phyloP scores from a whole-genome alignment of 768 basidiomycete species.

The Tricholoma furcatifolium region DNA sequence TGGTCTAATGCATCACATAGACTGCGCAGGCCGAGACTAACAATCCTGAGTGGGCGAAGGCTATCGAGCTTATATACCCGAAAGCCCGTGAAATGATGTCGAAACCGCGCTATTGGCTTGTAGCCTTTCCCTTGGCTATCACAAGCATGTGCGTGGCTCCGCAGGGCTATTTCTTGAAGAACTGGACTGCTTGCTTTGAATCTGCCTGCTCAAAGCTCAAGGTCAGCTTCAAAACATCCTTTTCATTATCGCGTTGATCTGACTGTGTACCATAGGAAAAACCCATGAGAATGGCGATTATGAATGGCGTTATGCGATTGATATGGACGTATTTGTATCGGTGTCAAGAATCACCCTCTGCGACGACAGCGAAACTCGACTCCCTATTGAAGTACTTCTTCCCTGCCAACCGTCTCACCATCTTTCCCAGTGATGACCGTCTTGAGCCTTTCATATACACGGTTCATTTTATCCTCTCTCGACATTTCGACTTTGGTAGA shows the following conservation, averaged over 20 bases:
- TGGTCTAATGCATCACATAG: constrained; percentile 33
- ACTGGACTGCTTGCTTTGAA: constrained; percentile 80
- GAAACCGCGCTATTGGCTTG: constrained; percentile 88
- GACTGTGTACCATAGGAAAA: constrained; percentile 63
- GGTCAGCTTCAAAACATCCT: constrained; percentile 37
- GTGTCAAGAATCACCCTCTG: constrained; percentile 81
- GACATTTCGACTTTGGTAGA: constrained; percentile 82
- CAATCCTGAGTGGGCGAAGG: constrained; percentile 92
- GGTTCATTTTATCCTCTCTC: constrained; percentile 78
- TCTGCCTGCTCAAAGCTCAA: constrained; percentile 74
- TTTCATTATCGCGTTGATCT: not conserved
- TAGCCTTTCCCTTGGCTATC: constrained; percentile 82
- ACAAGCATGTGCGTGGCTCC: constrained; percentile 87
- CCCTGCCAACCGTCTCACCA: constrained; percentile 59
- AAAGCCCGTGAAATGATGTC: constrained; percentile 82
- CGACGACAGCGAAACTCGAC: constrained; percentile 80
- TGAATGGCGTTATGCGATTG: constrained; percentile 82
- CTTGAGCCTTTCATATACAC: constrained; percentile 77
- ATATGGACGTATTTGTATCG: constrained; percentile 97
- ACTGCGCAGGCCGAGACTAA: constrained; percentile 96
- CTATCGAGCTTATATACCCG: constrained; percentile 80
- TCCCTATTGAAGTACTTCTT: constrained; percentile 74
- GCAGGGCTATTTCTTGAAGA: constrained; percentile 76
- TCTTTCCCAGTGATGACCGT: constrained; percentile 72
- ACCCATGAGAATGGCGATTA: constrained; percentile 59